Percentiles rank a stretch among this genome's conserved stretches.
phyloP scores from a whole-genome alignment of 805 yeast species.

The Ascoidea asiatica region DNA sequence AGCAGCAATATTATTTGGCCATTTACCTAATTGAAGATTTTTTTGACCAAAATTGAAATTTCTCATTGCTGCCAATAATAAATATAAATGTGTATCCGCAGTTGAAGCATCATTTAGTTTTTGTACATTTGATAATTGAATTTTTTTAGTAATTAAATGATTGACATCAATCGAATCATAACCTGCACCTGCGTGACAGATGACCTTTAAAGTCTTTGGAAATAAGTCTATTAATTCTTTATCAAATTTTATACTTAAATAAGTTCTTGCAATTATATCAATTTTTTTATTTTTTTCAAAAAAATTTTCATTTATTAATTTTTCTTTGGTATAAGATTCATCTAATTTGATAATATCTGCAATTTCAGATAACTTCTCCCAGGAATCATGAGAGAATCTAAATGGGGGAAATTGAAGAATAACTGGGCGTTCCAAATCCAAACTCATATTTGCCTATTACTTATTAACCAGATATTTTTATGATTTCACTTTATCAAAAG shows the following conservation, averaged over 20 bases:
- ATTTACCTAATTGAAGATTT: slow-evolving; percentile 28
- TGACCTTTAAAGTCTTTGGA: slow-evolving; percentile 25
- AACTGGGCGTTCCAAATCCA: neutral
- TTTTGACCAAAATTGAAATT: slow-evolving; percentile 28
- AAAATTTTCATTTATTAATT: too few species aligned
- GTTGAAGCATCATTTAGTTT: slow-evolving; percentile 37
- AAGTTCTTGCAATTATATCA: neutral
- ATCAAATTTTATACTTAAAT: slow-evolving; percentile 17
- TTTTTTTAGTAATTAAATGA: slow-evolving; percentile 22
- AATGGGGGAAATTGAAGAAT: neutral
- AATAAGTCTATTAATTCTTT: slow-evolving; percentile 25
- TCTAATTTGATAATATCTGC: neutral
- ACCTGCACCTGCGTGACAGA: slow-evolving; percentile 42
- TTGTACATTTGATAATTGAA: slow-evolving; percentile 39
- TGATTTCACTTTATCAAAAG: too few species aligned
- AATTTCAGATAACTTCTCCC: neutral
- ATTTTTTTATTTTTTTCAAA: too few species aligned
- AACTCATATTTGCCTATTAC: too few species aligned
- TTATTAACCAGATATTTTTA: too few species aligned
- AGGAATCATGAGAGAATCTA: neutral
- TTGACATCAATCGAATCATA: slow-evolving; percentile 34
- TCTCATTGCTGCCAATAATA: slow-evolving; percentile 35
- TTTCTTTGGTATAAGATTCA: neutral
- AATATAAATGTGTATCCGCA: slow-evolving; percentile 37
- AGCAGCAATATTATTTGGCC: slow-evolving; percentile 22